A percentile compares a stretch with the other conserved stretches of the same genome.
Conservation (phyloP, 2,329 filamentous ascomycete genomes). For the Aspergillus sp. region DNA sequence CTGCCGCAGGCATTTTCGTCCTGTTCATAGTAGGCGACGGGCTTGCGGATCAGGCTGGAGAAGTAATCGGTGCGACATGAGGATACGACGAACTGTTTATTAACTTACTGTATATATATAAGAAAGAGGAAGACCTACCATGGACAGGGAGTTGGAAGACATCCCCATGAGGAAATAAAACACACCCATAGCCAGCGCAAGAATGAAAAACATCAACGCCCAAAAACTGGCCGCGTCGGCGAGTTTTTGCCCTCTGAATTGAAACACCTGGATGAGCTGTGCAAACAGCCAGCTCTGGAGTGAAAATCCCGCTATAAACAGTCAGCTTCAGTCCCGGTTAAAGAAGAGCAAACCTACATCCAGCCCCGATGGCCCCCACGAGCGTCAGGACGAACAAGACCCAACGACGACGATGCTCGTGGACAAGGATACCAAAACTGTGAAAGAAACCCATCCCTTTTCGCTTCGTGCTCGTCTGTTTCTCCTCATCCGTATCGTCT, state of each 20-base stretch:
- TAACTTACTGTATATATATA: slow-evolving; percentile 26
- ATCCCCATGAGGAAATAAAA: slow-evolving; percentile 44
- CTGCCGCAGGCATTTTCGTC: slow-evolving; percentile 46
- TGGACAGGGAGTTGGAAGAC: slow-evolving; percentile 41
- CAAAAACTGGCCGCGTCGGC: slow-evolving; percentile 46
- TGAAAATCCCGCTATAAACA: slow-evolving; percentile 15
- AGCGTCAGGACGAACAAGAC: slow-evolving; percentile 20
- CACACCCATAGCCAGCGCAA: slow-evolving; percentile 44
- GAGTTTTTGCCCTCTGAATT: slow-evolving; percentile 33
- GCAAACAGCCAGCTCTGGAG: slow-evolving; percentile 44
- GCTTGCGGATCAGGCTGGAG: slow-evolving; percentile 39
- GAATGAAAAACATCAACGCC: slow-evolving; percentile 53
- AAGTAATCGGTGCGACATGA: slow-evolving; percentile 32
- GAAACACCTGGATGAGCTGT: slow-evolving; percentile 45
- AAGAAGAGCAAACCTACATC: slow-evolving; percentile 16
- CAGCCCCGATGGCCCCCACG: slow-evolving; percentile 21
- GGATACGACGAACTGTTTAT: slow-evolving; percentile 2
- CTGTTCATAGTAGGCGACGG: slow-evolving; percentile 39
- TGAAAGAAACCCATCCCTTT: slow-evolving; percentile 8
- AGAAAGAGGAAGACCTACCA: slow-evolving; percentile 32
- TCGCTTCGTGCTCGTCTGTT: too few relatives aligned
- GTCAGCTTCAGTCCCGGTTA: background rate
- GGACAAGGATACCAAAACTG: slow-evolving; percentile 21
- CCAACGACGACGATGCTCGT: slow-evolving; percentile 28
- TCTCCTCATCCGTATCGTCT: background rate